Base-by-base conservation (phyloP, 1,139 yeast genomes). In the Yamadazyma diospyri region DNA sequence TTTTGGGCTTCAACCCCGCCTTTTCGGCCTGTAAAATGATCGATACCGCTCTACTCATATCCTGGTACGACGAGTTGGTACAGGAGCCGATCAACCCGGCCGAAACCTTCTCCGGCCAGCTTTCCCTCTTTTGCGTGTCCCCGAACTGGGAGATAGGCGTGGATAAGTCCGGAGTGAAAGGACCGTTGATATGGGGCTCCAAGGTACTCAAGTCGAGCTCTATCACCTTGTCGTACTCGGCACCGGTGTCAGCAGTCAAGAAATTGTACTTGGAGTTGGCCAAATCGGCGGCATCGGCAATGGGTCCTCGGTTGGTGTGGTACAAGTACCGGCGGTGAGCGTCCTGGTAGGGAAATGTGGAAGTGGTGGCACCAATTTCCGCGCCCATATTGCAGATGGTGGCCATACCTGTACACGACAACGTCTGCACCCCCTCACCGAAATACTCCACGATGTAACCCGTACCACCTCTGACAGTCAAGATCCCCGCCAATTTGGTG, bases 341-440 rank as follows among this genome's bases (percentile, higher is more conserved):
- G 35, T 81, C 82, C 55, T 86, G 92, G 76, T 80, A 88, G 36
- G 98, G 98, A 86, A 92, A 92, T 34, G 89, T 76, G 8, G 97
- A 88, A 25, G 98, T 92, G 21, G 98, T 92, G 23, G 97, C 97
- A 57, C 98, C 98, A 41, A 92, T 86, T 64, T 92, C 98, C 35
- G 98, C 98, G 55, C 98, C 98, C 98, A 92, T 92, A 63, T 92
- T 92, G 73, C 97, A 89, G 52, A 92, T 89, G 38, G 98, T 92
- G 34, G 95, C 98, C 98, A 92, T 92, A 66, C 98, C 98, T 13
- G 98, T 92, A 65, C 96, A 87, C 20, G 94, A 82, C 42, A 92
- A 72, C 23, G 81, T 63, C 43, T 78, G 63, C 14, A 89, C 96
- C 61, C 98, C 98, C 39, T 81, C 88, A 42, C 98, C 98, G 50